Percentiles rank a stretch among this genome's conserved stretches.
Conservation (phyloP, 768 basidiomycete genomes). For the Infundibulicybe gibba region DNA sequence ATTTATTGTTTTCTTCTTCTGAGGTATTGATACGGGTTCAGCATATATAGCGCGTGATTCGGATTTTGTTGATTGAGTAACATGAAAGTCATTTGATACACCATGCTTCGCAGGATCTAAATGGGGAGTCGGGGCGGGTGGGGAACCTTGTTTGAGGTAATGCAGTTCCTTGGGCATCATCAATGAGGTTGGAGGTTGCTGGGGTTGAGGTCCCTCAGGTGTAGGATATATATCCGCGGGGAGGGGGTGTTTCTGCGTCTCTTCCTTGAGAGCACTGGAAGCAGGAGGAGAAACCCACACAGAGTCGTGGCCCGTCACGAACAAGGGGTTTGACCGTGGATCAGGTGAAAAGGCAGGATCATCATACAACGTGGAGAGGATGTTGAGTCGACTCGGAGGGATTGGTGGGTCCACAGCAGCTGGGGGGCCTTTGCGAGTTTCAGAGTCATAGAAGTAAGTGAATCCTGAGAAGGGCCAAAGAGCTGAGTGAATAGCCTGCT, state of each 20-base stretch:
- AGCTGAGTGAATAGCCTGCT: too few relatives aligned
- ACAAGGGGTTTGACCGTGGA: conserved; percentile 46
- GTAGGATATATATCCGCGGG: neutral
- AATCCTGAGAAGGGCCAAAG: too few relatives aligned
- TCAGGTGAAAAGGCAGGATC: conserved; percentile 61
- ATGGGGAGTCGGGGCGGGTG: too few relatives aligned
- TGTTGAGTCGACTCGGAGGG: neutral
- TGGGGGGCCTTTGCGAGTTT: neutral
- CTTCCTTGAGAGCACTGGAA: conserved; percentile 14
- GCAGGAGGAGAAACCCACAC: conserved; percentile 14
- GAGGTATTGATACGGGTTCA: neutral
- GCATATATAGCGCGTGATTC: neutral
- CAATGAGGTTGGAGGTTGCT: neutral
- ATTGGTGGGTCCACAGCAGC: neutral
- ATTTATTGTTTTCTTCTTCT: conserved; percentile 1
- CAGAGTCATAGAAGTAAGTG: neutral
- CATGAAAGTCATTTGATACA: neutral
- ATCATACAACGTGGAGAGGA: conserved; percentile 28
- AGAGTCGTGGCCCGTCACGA: conserved; percentile 19
- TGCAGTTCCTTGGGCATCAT: neutral
- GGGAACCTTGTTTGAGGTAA: too few relatives aligned
- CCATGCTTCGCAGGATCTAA: too few relatives aligned
- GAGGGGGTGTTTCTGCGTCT: conserved; percentile 8
- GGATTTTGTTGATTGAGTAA: neutral
- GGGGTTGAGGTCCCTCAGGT: neutral